Evolutionary conservation across 164 flowering plant species (phyloP).

Genomic region (Protea cynaroides): DNA sequence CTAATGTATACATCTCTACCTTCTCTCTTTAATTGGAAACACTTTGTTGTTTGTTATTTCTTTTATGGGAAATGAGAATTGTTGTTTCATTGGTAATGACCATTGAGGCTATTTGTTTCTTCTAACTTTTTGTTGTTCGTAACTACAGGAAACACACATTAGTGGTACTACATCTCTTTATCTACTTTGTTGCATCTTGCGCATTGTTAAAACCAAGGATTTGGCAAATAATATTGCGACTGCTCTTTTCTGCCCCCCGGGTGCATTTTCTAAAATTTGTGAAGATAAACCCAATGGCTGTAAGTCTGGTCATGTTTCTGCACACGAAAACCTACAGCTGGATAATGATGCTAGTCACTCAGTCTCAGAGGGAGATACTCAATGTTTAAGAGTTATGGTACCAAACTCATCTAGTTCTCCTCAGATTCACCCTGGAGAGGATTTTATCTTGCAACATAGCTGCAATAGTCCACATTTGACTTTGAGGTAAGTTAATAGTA

Average conservation of each 20-base stretch:
- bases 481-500: constrained; percentile 44
- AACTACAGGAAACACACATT: constrained; percentile 53
- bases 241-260: constrained; percentile 62
- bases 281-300: constrained; percentile 57
- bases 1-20: constrained; percentile 31
- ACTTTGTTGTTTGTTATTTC: neutral
- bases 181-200: constrained; percentile 92
- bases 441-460: constrained; percentile 16
- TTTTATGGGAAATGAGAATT: too few relatives aligned
- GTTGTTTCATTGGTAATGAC: neutral
- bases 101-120: neutral
- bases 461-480: constrained; percentile 21
- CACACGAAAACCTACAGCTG: constrained; percentile 20
- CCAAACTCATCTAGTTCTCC: constrained; percentile 29
- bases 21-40: constrained; percentile 1
- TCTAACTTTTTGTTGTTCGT: constrained; percentile 24
- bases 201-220: constrained; percentile 88
- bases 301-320: constrained; percentile 18
- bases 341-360: constrained; percentile 15
- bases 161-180: constrained; percentile 67
- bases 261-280: constrained; percentile 32
- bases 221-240: constrained; percentile 79
- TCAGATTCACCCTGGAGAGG: constrained; percentile 24
- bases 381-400: constrained; percentile 17
- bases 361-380: constrained; percentile 15